phyloP scores from a whole-genome alignment of 306 rosid genomes.

The Castanopsis chinensis region DNA sequence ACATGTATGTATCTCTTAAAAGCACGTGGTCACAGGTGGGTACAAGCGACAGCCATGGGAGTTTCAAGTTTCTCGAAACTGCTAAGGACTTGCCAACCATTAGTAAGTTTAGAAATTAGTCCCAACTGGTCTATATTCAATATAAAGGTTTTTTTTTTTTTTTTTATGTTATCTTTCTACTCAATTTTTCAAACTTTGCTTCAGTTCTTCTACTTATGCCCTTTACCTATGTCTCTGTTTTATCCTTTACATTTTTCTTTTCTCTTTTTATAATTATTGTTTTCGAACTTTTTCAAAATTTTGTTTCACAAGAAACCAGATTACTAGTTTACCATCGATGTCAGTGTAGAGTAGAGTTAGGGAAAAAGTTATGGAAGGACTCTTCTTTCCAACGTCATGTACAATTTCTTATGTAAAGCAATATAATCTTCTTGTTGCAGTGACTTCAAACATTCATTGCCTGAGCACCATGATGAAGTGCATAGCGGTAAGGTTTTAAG shows the following conservation, averaged over 20 bases:
- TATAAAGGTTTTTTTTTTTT: not conserved
- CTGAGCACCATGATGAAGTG: constrained; percentile 92
- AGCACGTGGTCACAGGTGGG: constrained; percentile 48
- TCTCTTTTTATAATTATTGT: not conserved
- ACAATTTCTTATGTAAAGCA: constrained; percentile 10
- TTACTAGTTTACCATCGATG: not conserved
- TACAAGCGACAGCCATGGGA: constrained; percentile 44
- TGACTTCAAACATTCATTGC: constrained; percentile 80
- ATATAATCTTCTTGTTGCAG: constrained; percentile 39
- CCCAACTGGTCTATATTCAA: not conserved
- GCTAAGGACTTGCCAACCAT: constrained; percentile 89
- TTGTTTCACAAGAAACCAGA: not conserved
- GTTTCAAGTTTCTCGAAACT: constrained; percentile 80
- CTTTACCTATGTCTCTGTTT: not conserved
- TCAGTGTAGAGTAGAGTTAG: not conserved
- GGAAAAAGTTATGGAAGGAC: not conserved
- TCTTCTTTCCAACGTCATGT: not conserved
- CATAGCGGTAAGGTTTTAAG: constrained; percentile 72
- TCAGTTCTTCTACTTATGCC: not conserved
- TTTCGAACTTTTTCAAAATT: not conserved
- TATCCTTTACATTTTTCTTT: not conserved
- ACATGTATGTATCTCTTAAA: not conserved
- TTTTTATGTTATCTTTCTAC: not conserved
- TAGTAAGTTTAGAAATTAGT: constrained; percentile 56
- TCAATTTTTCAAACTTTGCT: not conserved